Conservation (phyloP, 805 yeast species). For the Candida fluviatilis region DNA sequence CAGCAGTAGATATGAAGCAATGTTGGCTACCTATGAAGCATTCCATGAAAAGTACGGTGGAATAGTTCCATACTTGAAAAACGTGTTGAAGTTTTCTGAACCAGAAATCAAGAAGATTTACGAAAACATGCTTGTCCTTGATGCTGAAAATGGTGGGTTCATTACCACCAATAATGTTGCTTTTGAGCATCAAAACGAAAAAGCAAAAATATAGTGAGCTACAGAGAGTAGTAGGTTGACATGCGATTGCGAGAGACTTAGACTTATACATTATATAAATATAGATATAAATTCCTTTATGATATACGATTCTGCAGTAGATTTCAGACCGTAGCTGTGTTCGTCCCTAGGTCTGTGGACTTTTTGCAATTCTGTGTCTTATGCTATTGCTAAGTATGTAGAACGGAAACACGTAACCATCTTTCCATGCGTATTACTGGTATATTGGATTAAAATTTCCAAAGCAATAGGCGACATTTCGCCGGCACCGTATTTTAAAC, state of each 20-base stretch:
- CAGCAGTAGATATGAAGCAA: constrained; percentile 63
- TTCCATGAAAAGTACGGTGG: constrained; percentile 53
- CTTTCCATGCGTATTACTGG: no score
- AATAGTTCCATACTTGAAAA: constrained; percentile 43
- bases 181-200: constrained; percentile 14
- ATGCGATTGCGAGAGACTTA: not conserved
- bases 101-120: constrained; percentile 38
- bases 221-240: no score
- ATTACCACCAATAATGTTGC: constrained; percentile 9
- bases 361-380: no score
- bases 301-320: no score
- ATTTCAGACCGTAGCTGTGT: no score
- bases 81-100: constrained; percentile 39
- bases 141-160: constrained; percentile 12
- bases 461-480: no score
- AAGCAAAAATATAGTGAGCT: constrained; percentile 8
- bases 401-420: no score
- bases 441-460: no score
- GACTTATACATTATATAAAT: not conserved
- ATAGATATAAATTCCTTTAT: no score
- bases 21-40: constrained; percentile 58
- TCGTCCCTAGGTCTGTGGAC: no score
- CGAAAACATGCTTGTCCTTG: constrained; percentile 21
- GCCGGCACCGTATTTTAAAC: no score
- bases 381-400: no score